Base-by-base conservation (phyloP, 2,329 filamentous ascomycete species). In the Ceratocystis cacaofunesta region DNA sequence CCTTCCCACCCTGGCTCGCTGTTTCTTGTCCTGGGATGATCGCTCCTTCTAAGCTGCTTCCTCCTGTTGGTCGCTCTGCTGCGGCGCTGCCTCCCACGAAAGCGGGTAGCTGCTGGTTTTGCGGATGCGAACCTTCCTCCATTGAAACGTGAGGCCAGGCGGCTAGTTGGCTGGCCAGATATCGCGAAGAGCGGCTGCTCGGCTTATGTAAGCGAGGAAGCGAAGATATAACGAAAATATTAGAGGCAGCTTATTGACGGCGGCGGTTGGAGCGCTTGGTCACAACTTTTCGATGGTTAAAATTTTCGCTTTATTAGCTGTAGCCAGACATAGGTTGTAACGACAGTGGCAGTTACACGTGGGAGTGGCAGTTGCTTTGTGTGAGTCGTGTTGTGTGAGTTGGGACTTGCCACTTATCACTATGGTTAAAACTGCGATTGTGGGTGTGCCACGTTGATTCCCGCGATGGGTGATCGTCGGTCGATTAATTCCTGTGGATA, bases 81-180 rank as follows among this genome's bases (percentile, higher is more conserved):
- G 36, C 36, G 12, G 36, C 36, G 36, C 36, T 41, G 30, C 12
- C 52, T 57, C 30, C 52, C 52, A 25, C 55, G 55, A 30, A 28
- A 22, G 15, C 28, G 55, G 55, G 55, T 17, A 25, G 28, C 28
- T 58, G 55, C 55, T 58, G 28, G 55, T 58, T 32, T 30, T 58
- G 30, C 55, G 55, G 15, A 58, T 30, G 55, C 55, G 55, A 32
- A n/a, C 28, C 55, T 58, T 58, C 55, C 55, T 58, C 55, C 55
- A 58, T 58, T 58, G 28, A 15, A 25, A 25, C 12, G 25, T 28
- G 22, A 52, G 15, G 48, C 19, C 48, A 41, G 22, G 19, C 48
- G 48, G 10, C 36, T 41, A 12, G 36, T 41, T 41, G 48, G 48
- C n/a, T 19, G 12, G 5, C 10, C 48, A 5, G 48, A 30, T 30